Conservation (phyloP, 345 rosid species). For the Acer campestre region DNA sequence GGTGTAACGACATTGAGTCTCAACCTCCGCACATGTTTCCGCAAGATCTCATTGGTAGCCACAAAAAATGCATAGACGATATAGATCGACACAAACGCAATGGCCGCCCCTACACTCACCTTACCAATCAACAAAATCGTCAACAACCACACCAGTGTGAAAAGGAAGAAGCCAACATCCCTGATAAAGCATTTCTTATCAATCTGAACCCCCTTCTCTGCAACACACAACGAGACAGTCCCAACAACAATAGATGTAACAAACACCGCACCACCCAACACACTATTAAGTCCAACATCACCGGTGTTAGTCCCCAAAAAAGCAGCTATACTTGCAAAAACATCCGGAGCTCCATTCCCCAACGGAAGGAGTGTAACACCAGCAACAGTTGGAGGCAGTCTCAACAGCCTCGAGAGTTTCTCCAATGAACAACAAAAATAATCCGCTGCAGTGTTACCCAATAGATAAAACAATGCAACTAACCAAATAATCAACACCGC, state of each 20-base stretch:
- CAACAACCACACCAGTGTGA: slow-evolving; percentile 50
- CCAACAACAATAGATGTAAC: slow-evolving; percentile 92
- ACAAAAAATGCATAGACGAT: slow-evolving; percentile 68
- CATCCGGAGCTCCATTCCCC: slow-evolving; percentile 96
- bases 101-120: slow-evolving; percentile 62
- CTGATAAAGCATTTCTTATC: slow-evolving; percentile 79
- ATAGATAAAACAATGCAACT: slow-evolving; percentile 72
- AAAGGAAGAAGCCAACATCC: slow-evolving; percentile 81
- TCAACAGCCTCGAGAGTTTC: slow-evolving; percentile 77
- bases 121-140: slow-evolving; percentile 64
- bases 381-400: slow-evolving; percentile 80
- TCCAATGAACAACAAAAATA: slow-evolving; percentile 87
- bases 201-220: slow-evolving; percentile 61
- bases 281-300: slow-evolving; percentile 87
- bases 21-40: slow-evolving; percentile 61
- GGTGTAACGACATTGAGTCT: slow-evolving; percentile 53
- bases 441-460: slow-evolving; percentile 95
- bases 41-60: slow-evolving; percentile 79
- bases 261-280: slow-evolving; percentile 87
- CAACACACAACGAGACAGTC: slow-evolving; percentile 66
- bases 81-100: slow-evolving; percentile 74
- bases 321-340: slow-evolving; percentile 92
- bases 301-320: slow-evolving; percentile 76
- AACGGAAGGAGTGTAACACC: slow-evolving; percentile 91
- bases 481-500: slow-evolving; percentile 67